Evolutionary conservation across 2,329 filamentous ascomycete species (phyloP).

Genomic region (Tricladium varicosporioides): DNA sequence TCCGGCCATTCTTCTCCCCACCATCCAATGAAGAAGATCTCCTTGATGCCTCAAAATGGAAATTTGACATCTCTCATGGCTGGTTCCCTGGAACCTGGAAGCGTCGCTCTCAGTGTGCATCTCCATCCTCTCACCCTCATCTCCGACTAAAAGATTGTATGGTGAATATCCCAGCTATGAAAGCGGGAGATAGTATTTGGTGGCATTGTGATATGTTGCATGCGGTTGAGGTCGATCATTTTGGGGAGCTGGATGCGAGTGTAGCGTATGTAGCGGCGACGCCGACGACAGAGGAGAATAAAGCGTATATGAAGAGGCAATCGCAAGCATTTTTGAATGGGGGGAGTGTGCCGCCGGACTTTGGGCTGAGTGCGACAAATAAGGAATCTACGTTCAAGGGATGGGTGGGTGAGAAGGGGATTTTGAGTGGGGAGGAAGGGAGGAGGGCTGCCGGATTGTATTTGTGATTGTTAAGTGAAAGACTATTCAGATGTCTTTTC

Average conservation of each 20-base stretch:
- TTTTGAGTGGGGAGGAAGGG: slow-evolving; percentile 10
- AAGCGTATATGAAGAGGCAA: slow-evolving; percentile 32
- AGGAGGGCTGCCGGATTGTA: background rate
- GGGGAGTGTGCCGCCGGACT: slow-evolving; percentile 20
- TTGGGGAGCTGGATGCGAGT: slow-evolving; percentile 33
- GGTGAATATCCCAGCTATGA: slow-evolving; percentile 38
- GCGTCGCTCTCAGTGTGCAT: slow-evolving; percentile 37
- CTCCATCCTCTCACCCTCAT: slow-evolving; percentile 39
- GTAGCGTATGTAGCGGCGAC: slow-evolving; percentile 39
- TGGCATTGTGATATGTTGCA: slow-evolving; percentile 42
- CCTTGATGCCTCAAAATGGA: slow-evolving; percentile 39
- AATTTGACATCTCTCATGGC: slow-evolving; percentile 30
- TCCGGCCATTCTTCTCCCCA: slow-evolving; percentile 42
- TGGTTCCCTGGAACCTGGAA: slow-evolving; percentile 41
- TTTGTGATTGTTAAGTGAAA: too few relatives aligned
- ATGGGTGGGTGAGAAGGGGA: slow-evolving; percentile 8
- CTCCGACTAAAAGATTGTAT: slow-evolving; percentile 38
- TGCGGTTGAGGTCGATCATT: slow-evolving; percentile 40
- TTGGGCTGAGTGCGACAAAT: background rate
- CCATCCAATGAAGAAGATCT: slow-evolving; percentile 32
- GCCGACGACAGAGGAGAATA: slow-evolving; percentile 35
- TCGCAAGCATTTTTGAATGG: slow-evolving; percentile 30
- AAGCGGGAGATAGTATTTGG: slow-evolving; percentile 41
- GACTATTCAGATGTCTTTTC: too few relatives aligned
- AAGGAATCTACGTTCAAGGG: slow-evolving; percentile 10